phyloP scores from a whole-genome alignment of 345 rosid species.

The Arabidopsis thaliana region DNA sequence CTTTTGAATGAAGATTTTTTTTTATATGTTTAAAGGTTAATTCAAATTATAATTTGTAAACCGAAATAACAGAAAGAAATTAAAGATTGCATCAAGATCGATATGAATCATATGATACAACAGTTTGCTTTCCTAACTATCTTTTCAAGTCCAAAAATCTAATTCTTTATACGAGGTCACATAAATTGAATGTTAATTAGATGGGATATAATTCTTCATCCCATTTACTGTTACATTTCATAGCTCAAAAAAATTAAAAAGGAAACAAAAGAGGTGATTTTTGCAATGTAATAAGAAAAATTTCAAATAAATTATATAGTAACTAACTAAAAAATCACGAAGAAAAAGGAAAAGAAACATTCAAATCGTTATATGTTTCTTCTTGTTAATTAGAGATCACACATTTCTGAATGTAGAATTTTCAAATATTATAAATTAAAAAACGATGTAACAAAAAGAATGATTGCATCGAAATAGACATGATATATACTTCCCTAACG shows the following conservation, averaged over 20 bases:
- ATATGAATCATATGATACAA: neutral
- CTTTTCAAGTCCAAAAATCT: neutral
- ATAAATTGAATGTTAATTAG: neutral
- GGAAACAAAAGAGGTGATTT: neutral
- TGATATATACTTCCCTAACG: neutral
- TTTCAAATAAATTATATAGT: neutral
- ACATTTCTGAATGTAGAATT: neutral
- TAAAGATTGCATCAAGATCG: neutral
- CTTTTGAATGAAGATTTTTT: neutral
- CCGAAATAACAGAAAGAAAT: neutral
- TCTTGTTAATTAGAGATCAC: neutral
- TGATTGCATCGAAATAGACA: neutral
- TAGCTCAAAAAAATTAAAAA: neutral
- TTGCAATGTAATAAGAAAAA: slow-evolving; percentile 4
- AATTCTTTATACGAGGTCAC: neutral
- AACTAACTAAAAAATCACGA: neutral
- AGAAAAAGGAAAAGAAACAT: neutral
- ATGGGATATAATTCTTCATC: no score
- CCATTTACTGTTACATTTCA: no score
- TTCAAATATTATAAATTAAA: neutral
- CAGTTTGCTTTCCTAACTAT: neutral
- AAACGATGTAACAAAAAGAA: neutral
- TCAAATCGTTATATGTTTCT: neutral
- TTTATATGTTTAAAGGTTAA: neutral
- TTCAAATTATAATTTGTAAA: neutral